A percentile compares a stretch with the other conserved stretches of the same genome.
Conservation (phyloP, 164 flowering plant genomes). For the Magnolia changhungtana region DNA sequence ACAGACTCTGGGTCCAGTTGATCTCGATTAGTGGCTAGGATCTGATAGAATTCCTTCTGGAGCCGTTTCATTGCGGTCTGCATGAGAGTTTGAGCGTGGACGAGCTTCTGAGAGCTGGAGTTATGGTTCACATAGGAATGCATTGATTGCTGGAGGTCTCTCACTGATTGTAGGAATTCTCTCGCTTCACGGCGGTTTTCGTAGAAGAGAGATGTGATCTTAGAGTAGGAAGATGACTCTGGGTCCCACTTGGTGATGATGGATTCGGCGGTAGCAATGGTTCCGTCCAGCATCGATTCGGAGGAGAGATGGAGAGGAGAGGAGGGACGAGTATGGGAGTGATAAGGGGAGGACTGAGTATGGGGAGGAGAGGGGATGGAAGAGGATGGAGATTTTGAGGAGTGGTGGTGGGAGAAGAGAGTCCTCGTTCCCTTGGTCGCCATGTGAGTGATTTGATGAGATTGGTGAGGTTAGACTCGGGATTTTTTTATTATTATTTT, state of each 20-base stretch:
- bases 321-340: conserved; percentile 8
- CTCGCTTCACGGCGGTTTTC: conserved; percentile 57
- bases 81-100: conserved; percentile 51
- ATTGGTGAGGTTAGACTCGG: too few species aligned
- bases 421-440: neutral
- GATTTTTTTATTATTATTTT: too few species aligned
- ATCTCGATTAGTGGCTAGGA: conserved; percentile 55
- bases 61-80: conserved; percentile 63
- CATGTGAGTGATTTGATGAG: too few species aligned
- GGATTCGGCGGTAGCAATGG: conserved; percentile 43
- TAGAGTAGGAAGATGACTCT: conserved; percentile 20
- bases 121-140: conserved; percentile 26
- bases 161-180: conserved; percentile 44
- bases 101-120: conserved; percentile 28
- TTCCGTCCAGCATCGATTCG: conserved; percentile 35
- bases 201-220: conserved; percentile 27
- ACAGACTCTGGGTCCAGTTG: conserved; percentile 54
- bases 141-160: conserved; percentile 63
- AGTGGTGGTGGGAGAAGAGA: neutral
- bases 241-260: conserved; percentile 63
- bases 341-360: neutral
- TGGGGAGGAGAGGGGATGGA: neutral
- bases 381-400: conserved; percentile 6
- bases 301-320: conserved; percentile 8
- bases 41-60: conserved; percentile 65